Evolutionary conservation across 1,139 yeast species (phyloP), one percentile per base, ranked within the genome.

Genomic region (Diutina rugosa): DNA sequence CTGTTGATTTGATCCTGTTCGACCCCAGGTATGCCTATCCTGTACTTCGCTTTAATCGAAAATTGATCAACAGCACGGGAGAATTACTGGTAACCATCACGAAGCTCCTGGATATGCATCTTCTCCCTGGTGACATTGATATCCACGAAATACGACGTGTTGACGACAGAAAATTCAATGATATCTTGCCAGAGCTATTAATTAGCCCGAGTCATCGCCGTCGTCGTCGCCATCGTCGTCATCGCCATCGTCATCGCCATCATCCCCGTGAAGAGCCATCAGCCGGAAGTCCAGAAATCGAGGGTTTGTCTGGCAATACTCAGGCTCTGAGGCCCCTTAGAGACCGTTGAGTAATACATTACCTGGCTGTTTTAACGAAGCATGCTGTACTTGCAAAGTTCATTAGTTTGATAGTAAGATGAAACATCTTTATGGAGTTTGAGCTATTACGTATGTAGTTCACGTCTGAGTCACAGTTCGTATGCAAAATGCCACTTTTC

Each of bases 11-110:
- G 45, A 60, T 76, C 21, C 73, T 78, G 6, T 75, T 71, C 62
- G 79, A 76, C 62, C 73, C 77, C 6, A 60, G 79, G 47, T 74
- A 69, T 58, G 60, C 68, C 1, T 32, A 30, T 14, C 79, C 79
- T 0, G 70, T 73, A 7, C 64, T 75, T 16, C 63, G 79, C 47
- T 68, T 74, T 46, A 76, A 75, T 60, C 64, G 70, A 21, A 58
- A 66, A 5, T 59, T 74, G 45, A 67, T 74, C 21, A 65, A 63
- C 48, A 66, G 68, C 44, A 69, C 70, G 12, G 59, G 58, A 7
- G 68, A 68, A 21, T 62, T 75, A 38, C 59, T 61, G 5, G 63
- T 61, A 18, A 65, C 70, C 3, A 70, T 76, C 35, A 56, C 60
- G 28, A 68, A 68, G 55, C 65, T 76, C 61, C 61, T 59, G 49